These are phyloP conservation scores for Saccharomyces pastorianus DNA, from an alignment of 1,139 yeast genomes.

Conservation along the genomic window DNA sequence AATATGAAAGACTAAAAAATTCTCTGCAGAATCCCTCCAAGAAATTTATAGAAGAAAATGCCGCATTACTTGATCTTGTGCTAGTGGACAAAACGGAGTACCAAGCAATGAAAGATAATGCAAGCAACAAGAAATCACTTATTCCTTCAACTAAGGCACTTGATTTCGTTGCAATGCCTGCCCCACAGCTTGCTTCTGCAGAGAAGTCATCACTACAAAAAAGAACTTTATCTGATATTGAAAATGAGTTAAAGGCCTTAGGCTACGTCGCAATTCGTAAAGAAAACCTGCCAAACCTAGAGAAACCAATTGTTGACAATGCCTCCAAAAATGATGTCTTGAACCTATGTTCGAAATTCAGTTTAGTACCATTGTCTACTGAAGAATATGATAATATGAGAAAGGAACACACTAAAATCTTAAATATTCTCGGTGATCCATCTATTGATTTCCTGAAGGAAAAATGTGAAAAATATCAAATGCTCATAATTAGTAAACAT, in stretches of 20 bases:
- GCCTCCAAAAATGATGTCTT: background rate
- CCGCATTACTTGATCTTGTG: background rate
- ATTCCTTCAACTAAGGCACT: background rate
- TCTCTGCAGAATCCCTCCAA: conserved; percentile 4
- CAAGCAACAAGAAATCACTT: background rate
- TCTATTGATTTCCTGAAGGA: conserved; percentile 21
- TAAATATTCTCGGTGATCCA: conserved; percentile 22
- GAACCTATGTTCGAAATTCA: conserved; percentile 5
- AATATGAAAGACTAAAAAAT: conserved; percentile 5
- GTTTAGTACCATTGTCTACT: conserved; percentile 7
- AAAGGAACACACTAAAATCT: conserved; percentile 29
- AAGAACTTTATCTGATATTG: background rate
- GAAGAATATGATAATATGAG: conserved; percentile 24
- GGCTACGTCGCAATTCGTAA: background rate
- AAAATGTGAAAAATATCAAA: conserved; percentile 23
- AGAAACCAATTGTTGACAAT: conserved; percentile 21
- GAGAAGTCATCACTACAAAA: conserved; percentile 3
- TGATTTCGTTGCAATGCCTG: conserved; percentile 7
- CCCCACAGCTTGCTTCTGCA: conserved; percentile 5
- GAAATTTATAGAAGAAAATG: conserved; percentile 4
- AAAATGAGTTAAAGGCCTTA: background rate
- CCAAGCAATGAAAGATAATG: background rate
- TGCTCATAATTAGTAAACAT: conserved; percentile 1
- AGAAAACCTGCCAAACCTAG: conserved; percentile 23
- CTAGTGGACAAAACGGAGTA: conserved; percentile 2